These are phyloP conservation scores for Durotheca rogersii DNA, from an alignment of 495 filamentous ascomycete species.

Conservation along the genomic window DNA sequence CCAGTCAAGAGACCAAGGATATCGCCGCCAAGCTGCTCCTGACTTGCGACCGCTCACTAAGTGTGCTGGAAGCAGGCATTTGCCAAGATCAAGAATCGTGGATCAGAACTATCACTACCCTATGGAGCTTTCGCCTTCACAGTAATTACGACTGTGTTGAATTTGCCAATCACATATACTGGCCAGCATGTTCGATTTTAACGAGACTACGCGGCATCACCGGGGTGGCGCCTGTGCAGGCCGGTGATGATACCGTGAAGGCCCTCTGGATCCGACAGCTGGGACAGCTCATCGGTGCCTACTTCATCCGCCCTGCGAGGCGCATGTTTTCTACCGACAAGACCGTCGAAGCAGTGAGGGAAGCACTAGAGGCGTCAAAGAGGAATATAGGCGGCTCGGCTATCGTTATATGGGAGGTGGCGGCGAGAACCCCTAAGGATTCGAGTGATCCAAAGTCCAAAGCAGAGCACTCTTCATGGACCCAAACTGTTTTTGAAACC, in stretches of 20 bases:
- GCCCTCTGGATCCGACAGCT: conserved; percentile 46
- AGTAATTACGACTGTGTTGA: conserved; percentile 41
- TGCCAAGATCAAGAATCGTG: conserved; percentile 38
- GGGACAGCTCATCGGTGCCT: conserved; percentile 64
- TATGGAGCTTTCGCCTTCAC: conserved; percentile 49
- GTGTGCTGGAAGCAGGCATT: conserved; percentile 25
- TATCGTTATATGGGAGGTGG: conserved; percentile 58
- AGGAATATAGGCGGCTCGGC: conserved; percentile 38
- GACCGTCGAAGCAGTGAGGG: conserved; percentile 37
- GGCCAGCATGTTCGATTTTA: conserved; percentile 34
- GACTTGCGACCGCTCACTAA: conserved; percentile 38
- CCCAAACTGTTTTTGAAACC: conserved; percentile 63
- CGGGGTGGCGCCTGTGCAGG: conserved; percentile 11
- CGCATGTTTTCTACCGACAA: conserved; percentile 52
- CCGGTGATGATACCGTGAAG: conserved; percentile 16
- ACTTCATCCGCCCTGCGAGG: conserved; percentile 69
- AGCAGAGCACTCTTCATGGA: conserved; percentile 61
- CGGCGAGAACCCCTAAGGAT: conserved; percentile 55
- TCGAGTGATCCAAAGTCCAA: conserved; percentile 55
- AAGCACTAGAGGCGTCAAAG: conserved; percentile 36
- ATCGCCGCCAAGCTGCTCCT: conserved; percentile 40
- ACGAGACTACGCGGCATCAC: conserved; percentile 37
- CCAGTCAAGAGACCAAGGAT: conserved; percentile 41
- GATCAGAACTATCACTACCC: conserved; percentile 38
- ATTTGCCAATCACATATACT: conserved; percentile 42